A percentile compares a stretch with the other conserved stretches of the same genome.
These are phyloP conservation scores for Thelephora terrestris DNA, from an alignment of 1,284 basidiomycete genomes.

Conservation along the genomic window DNA sequence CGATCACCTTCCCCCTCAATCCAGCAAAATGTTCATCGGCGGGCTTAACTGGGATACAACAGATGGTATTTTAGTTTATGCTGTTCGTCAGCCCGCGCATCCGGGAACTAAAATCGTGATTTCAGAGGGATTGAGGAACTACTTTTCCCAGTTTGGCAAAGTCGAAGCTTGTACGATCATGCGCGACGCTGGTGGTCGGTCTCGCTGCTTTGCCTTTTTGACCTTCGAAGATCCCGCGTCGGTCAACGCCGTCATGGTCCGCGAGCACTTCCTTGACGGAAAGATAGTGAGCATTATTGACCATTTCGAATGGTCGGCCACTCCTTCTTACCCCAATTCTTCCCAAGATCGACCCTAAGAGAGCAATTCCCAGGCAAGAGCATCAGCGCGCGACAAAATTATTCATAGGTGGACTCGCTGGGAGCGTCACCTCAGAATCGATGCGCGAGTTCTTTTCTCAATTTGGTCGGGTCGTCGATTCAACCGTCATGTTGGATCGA, in stretches of 20 bases:
- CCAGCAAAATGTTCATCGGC: conserved; percentile 98
- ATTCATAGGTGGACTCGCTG: conserved; percentile 92
- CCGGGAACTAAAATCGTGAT: conserved; percentile 22
- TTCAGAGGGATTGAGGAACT: conserved; percentile 60
- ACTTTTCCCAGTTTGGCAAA: conserved; percentile 67
- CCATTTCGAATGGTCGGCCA: not conserved
- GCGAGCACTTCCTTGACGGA: conserved; percentile 84
- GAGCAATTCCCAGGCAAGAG: conserved; percentile 93
- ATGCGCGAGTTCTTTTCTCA: conserved; percentile 90
- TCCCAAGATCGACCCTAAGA: conserved; percentile 95
- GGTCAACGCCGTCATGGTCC: conserved; percentile 75
- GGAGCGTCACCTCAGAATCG: conserved; percentile 85
- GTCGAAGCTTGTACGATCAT: conserved; percentile 93
- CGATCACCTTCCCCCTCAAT: conserved; percentile 25
- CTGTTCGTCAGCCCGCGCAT: conserved; percentile 12
- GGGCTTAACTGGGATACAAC: conserved; percentile 98
- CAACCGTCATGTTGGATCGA: conserved; percentile 97
- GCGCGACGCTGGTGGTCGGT: conserved; percentile 85
- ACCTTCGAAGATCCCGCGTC: conserved; percentile 81
- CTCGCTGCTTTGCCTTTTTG: conserved; percentile 90
- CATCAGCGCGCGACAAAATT: conserved; percentile 87
- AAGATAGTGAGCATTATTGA: conserved; percentile 53
- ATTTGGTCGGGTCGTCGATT: conserved; percentile 89
- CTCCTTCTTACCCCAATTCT: not conserved
- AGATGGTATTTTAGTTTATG: conserved; percentile 62